Base-by-base conservation (phyloP, 2,329 filamentous ascomycete genomes). In the Boeremia lycopersici region DNA sequence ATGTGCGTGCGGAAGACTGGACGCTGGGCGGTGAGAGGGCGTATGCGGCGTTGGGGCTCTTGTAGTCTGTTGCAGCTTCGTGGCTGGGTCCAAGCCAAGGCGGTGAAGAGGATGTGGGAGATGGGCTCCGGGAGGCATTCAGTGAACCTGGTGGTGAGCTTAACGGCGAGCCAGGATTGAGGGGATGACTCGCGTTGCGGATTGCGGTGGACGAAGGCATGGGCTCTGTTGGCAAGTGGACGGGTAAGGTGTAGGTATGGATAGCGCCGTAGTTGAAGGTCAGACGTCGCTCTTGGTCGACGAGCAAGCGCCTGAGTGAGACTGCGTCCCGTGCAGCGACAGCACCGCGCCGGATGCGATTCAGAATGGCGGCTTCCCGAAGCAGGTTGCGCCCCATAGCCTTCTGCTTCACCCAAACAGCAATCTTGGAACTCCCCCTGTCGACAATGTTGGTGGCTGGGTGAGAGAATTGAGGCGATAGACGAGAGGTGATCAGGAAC, bases 361-460 rank as follows among this genome's bases (percentile, higher is more conserved):
- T 90, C 70, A 89, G 78, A 52, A 89, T 84, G 6, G 87, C 87
- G 17, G 84, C 86, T 44, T 88, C 86, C 23, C 86, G 79, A 12
- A 90, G 76, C 25, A 85, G 75, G n/a, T 82, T 81, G 11, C 73
- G 68, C 28, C 80, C 77, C 15, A 81, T 74, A 1, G 78, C 75
- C 48, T 76, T 78, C 34, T 81, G 79, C 48, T 75, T 79, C n/a
- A 74, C 74, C 76, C 77, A 79, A 10, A 80, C 67, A 1, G 77
- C 72, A 51, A 79, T 76, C 60, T 78, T 79, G 39, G 76, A 77
- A 11, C 77, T 79, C 51, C 85, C 86, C 25, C 86, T 82, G 70
- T 87, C 84, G 47, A 87, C 79, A 52, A 90, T 89, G 64, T 90
- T 87, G 38, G 87, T 86, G 3, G 88, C 86, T 0, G 88, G 88